phyloP scores from a whole-genome alignment of 768 basidiomycete species.

The Rickenella mellea region DNA sequence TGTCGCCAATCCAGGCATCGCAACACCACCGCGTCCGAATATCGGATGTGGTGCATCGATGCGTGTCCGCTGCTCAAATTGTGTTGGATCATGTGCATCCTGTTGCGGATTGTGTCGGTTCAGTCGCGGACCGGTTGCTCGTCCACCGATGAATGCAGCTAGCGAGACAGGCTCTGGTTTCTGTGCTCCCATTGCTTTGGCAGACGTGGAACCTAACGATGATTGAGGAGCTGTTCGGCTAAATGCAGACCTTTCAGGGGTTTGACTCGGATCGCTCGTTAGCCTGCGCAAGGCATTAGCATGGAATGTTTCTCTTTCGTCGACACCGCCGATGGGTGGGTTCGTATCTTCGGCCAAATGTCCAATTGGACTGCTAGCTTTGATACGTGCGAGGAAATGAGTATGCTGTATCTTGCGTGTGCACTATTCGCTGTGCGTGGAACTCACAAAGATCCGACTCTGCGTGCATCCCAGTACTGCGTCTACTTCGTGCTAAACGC shows the following conservation, averaged over 20 bases:
- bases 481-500: conserved; percentile 33
- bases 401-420: not conserved
- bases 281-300: conserved; percentile 39
- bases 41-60: conserved; percentile 53
- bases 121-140: conserved; percentile 63
- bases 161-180: conserved; percentile 53
- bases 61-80: conserved; percentile 54
- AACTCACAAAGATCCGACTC: not conserved
- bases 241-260: not conserved
- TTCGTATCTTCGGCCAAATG: not conserved
- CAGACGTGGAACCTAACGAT: conserved; percentile 2
- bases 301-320: conserved; percentile 32
- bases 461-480: conserved; percentile 24
- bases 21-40: conserved; percentile 66
- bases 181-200: conserved; percentile 6
- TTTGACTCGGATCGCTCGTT: conserved; percentile 18
- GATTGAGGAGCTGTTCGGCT: conserved; percentile 5
- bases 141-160: conserved; percentile 76
- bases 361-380: not conserved
- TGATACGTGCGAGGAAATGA: not conserved
- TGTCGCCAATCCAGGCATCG: conserved; percentile 61
- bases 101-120: conserved; percentile 65
- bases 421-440: not conserved
- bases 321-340: conserved; percentile 6
- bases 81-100: conserved; percentile 54